Base-by-base conservation (phyloP, 192 early-diverging fungal species). In the Umbelopsis vinacea region DNA sequence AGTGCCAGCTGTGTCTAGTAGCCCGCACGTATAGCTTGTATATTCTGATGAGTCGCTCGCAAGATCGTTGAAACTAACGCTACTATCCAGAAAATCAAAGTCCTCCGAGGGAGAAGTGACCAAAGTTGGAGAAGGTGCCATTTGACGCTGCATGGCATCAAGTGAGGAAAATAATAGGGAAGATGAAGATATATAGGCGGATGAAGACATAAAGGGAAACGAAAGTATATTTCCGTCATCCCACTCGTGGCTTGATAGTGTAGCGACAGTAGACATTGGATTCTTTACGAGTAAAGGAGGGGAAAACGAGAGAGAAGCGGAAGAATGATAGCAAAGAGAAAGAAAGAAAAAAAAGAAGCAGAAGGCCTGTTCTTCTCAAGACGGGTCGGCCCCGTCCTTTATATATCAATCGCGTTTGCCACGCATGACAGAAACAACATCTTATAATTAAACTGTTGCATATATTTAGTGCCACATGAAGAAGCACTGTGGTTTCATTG, bases 11-110 rank as follows among this genome's bases (percentile, higher is more conserved):
- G 48, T n/a, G 7, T 63, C 33, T 37, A 63, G 26, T 63, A 37
- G 57, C 37, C 29, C 17, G 33, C 33, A 63, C 12, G 29, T 26
- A 37, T 38, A 17, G 33, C 17, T 38, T 37, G 12, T 63, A 35
- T 63, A 63, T 63, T 63, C 57, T 3, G 57, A 63, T 37, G 57
- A 63, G n/a, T 63, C 57, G 33, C 57, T 63, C 57, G 57, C 26
- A 35, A 37, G 33, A 37, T 63, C 57, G 7, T 63, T 29, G 17
- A 37, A 63, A 37, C 33, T 63, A 35, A 11, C 26, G 29, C 19
- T 63, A 17, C 12, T 35, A 5, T 63, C 57, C 26, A 63, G 14
- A 26, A 54, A 12, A 6, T 54, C 53, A 54, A 24, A 63, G 17
- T 63, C 57, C 10, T 37, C 57, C 14, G 57, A 63, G 26, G 57